Conservation (phyloP, 331 rosid genomes). For the Pyracantha coccinea region DNA sequence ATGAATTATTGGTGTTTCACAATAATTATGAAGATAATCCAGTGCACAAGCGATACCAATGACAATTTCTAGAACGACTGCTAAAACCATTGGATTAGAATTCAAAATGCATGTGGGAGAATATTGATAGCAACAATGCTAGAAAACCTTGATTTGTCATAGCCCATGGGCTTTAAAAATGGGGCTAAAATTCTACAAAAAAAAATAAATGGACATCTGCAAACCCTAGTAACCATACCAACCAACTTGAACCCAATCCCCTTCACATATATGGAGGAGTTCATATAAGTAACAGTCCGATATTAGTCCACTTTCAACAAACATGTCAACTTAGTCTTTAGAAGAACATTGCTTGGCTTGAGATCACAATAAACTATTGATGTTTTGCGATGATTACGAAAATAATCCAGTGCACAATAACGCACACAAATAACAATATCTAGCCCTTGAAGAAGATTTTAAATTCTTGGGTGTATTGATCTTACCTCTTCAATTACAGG, state of each 20-base stretch:
- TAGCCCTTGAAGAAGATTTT: neutral
- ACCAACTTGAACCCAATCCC: too few species aligned
- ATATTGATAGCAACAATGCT: too few species aligned
- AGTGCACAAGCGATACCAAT: neutral
- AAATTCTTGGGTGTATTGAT: neutral
- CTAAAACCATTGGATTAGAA: too few species aligned
- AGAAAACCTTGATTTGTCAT: too few species aligned
- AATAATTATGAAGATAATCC: neutral
- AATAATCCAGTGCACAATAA: neutral
- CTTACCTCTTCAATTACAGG: neutral
- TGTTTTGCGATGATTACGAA: neutral
- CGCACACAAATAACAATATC: neutral
- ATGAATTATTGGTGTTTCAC: neutral
- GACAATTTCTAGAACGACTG: neutral
- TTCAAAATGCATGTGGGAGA: too few species aligned
- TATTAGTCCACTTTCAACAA: neutral
- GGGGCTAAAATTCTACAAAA: too few species aligned
- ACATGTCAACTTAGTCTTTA: neutral
- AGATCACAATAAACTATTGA: neutral
- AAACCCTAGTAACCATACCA: too few species aligned
- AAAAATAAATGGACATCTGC: too few species aligned
- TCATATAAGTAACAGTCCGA: too few species aligned
- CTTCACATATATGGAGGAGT: too few species aligned
- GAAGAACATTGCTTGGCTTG: neutral
- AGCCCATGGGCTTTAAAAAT: too few species aligned